Base-by-base conservation (phyloP, 2,329 filamentous ascomycete genomes). In the Aspergillus arachidicola region DNA sequence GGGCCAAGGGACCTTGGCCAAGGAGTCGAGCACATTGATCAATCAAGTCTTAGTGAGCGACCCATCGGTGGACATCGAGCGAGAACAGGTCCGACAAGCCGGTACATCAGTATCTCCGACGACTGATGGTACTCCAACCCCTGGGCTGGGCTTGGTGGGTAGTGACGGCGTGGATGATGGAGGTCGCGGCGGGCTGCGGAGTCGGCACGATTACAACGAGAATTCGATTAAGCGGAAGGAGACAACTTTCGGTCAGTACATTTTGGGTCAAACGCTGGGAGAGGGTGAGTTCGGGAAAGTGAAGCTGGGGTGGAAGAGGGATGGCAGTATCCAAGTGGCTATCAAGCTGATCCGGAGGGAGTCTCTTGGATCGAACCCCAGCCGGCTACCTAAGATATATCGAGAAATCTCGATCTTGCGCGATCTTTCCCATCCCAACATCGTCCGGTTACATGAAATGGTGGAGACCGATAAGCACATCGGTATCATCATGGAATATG, bases 221-320 rank as follows among this genome's bases (percentile, higher is more conserved):
- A 80, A 82, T 23, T 80, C 82, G 6, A 76, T 84, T 59, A 97
- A 96, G 34, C 80, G 85, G 64, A 97, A 96, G 81, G 88, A 91
- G 68, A 93, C 91, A 48, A 94, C 92, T 69, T 98, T 99, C 76
- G 94, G 94, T 64, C 93, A 97, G 67, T 99, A 98, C 78, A 93
- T 96, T 64, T 85, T 99, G 4, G 95, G 95, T 41, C 94, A 97
- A 77, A 98, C 94, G 2, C 90, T 99, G 57, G 95, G 95, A 57
- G 95, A 99, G 82, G 95, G 95, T 66, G 95, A 99, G 79, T 99
- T 99, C 76, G 95, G 95, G 68, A 99, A 99, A 77, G 95, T 99
- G 72, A 98, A 97, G 79, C 88, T 98, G 74, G 95, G 95, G 30
- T 99, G 95, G 95, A 98, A 97, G 79, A 91, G 93, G 76, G 94